phyloP scores from a whole-genome alignment of 2,329 filamentous ascomycete genomes.

The Graphilbum ipis-grandicollis region DNA sequence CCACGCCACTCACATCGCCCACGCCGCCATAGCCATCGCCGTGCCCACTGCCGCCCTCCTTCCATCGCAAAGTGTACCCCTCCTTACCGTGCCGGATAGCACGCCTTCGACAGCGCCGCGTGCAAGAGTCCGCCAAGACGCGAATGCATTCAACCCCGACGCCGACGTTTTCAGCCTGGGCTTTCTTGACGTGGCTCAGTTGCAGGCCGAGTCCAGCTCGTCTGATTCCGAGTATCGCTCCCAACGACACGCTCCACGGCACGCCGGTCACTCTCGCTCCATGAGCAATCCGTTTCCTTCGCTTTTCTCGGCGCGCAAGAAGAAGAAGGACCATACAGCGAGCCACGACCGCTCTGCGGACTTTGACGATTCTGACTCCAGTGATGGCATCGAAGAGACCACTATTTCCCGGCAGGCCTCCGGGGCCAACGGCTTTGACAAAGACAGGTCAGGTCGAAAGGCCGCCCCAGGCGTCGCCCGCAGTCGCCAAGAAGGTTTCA shows the following conservation, averaged over 20 bases:
- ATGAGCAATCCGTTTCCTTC: slow-evolving; percentile 68
- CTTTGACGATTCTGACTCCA: slow-evolving; percentile 18
- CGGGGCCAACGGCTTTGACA: slow-evolving; percentile 9
- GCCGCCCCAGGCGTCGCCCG: slow-evolving; percentile 2
- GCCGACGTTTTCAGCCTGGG: slow-evolving; percentile 1
- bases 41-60: neutral
- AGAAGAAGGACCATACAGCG: slow-evolving; percentile 19
- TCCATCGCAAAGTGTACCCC: neutral
- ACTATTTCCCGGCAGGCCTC: too few relatives aligned
- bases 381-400: slow-evolving; percentile 17
- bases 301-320: slow-evolving; percentile 45
- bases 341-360: slow-evolving; percentile 15
- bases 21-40: neutral
- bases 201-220: slow-evolving; percentile 17
- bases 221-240: slow-evolving; percentile 20
- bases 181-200: slow-evolving; percentile 9
- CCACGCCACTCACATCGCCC: too few relatives aligned
- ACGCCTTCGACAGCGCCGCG: neutral
- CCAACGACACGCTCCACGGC: slow-evolving; percentile 12
- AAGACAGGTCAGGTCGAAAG: neutral
- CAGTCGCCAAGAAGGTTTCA: slow-evolving; percentile 34
- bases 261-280: slow-evolving; percentile 38
- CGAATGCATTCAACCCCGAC: neutral
- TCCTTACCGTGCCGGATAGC: neutral
- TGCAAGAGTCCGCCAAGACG: neutral